Evolutionary conservation across 2,329 filamentous ascomycete genomes (phyloP).

Genomic region (Fusarium sp.): DNA sequence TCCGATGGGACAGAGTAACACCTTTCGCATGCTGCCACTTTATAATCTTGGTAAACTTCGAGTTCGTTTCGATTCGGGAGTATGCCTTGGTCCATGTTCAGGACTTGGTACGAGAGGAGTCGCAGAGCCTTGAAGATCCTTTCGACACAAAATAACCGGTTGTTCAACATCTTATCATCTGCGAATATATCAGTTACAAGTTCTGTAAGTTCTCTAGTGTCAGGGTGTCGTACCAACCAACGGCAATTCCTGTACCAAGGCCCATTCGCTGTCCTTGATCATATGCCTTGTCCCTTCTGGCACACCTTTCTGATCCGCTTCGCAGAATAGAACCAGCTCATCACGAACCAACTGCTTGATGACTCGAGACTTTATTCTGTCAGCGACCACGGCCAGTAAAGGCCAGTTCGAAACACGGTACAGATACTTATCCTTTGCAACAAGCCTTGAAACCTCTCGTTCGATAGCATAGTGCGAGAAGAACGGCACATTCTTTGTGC

Average conservation of each 20-base stretch:
- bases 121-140: constrained; percentile 14
- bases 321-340: constrained; percentile 9
- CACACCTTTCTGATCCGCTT: not conserved
- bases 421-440: not conserved
- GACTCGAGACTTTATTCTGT: constrained; percentile 7
- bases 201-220: not conserved
- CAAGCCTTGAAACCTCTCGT: not conserved
- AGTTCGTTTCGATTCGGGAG: constrained; percentile 9
- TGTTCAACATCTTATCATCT: constrained; percentile 8
- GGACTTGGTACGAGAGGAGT: constrained; percentile 25
- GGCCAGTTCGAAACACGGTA: constrained; percentile 23
- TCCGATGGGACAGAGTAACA: constrained; percentile 9
- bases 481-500: not conserved
- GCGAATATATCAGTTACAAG: not conserved
- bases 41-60: constrained; percentile 1
- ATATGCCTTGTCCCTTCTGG: not conserved
- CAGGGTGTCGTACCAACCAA: constrained; percentile 5
- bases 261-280: constrained; percentile 15
- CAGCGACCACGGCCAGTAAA: constrained; percentile 27
- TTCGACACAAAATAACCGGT: constrained; percentile 3
- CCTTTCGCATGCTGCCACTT: constrained; percentile 14
- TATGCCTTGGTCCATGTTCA: constrained; percentile 13
- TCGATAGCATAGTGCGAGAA: not conserved
- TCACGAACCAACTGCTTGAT: not conserved
- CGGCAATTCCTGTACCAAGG: not conserved